These are phyloP conservation scores for Kwoniella shandongensis DNA, from an alignment of 768 basidiomycete genomes.

Conservation along the genomic window DNA sequence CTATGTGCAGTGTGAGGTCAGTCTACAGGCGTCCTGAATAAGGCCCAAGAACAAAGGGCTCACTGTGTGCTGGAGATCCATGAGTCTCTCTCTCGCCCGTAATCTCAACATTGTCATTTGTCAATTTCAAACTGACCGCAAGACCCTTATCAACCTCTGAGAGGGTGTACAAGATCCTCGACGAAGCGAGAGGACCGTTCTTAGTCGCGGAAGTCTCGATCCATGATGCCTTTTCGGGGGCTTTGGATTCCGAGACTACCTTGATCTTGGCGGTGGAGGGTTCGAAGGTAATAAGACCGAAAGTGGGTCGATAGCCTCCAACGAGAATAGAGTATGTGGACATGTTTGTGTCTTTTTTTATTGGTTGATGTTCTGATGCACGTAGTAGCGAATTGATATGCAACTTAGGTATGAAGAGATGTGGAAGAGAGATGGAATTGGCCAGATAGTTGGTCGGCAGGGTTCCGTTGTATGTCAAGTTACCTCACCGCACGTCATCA, in stretches of 20 bases:
- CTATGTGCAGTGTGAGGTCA: constrained; percentile 59
- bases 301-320: constrained; percentile 58
- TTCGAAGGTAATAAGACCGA: constrained; percentile 68
- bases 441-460: too few relatives aligned
- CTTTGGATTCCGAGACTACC: constrained; percentile 46
- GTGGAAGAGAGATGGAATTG: too few relatives aligned
- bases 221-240: constrained; percentile 65
- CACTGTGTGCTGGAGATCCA: constrained; percentile 44
- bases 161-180: constrained; percentile 62
- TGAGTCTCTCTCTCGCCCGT: constrained; percentile 33
- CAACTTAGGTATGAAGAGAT: too few relatives aligned
- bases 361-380: too few relatives aligned
- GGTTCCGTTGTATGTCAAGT: too few relatives aligned
- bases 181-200: constrained; percentile 49
- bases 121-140: constrained; percentile 64
- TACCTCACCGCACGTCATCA: too few relatives aligned
- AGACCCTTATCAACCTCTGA: constrained; percentile 65
- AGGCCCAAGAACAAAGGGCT: background rate
- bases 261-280: constrained; percentile 58
- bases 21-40: background rate
- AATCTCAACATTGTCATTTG: constrained; percentile 58
- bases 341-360: too few relatives aligned
- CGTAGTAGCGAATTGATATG: too few relatives aligned
- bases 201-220: constrained; percentile 61
- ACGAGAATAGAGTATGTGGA: constrained; percentile 34